A percentile compares a stretch with the other conserved stretches of the same genome.
phyloP scores from a whole-genome alignment of 2,329 filamentous ascomycete genomes.

The Byssochlamys sp. region DNA sequence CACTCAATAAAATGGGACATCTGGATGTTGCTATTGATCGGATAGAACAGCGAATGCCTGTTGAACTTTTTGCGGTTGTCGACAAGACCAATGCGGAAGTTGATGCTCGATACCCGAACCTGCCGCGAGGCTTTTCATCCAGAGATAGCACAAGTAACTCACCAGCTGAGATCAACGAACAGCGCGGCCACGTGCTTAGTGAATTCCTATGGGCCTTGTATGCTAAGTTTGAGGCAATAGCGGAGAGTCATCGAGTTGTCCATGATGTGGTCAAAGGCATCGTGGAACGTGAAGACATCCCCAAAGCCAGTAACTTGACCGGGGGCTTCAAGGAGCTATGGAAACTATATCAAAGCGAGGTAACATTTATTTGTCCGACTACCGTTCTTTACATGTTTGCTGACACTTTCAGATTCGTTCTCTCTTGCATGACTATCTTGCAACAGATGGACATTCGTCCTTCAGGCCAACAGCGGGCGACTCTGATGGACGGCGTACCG shows the following conservation, averaged over 20 bases:
- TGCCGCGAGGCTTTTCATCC: slow-evolving; percentile 45
- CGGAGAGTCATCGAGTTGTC: slow-evolving; percentile 85
- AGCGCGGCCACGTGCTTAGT: slow-evolving; percentile 75
- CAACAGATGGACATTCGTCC: slow-evolving; percentile 70
- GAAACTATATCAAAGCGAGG: slow-evolving; percentile 94
- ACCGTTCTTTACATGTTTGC: neutral
- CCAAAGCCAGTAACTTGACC: slow-evolving; percentile 54
- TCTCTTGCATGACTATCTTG: slow-evolving; percentile 88
- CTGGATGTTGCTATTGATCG: slow-evolving; percentile 78
- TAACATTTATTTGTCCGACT: slow-evolving; percentile 11
- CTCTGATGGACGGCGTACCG: slow-evolving; percentile 41
- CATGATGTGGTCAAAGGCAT: slow-evolving; percentile 86
- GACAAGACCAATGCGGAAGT: slow-evolving; percentile 92
- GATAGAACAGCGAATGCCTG: slow-evolving; percentile 83
- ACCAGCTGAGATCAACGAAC: slow-evolving; percentile 60
- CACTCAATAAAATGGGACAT: slow-evolving; percentile 77
- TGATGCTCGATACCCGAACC: slow-evolving; percentile 82
- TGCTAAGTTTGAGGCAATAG: slow-evolving; percentile 93
- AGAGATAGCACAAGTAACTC: slow-evolving; percentile 47
- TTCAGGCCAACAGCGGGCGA: slow-evolving; percentile 46
- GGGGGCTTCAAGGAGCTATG: slow-evolving; percentile 92
- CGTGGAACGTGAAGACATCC: slow-evolving; percentile 64
- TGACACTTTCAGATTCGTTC: slow-evolving; percentile 57
- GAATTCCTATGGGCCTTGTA: slow-evolving; percentile 88
- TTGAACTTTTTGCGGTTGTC: slow-evolving; percentile 86